Evolutionary conservation across 306 rosid genomes (phyloP).

Genomic region (Citrullus colocynthis): DNA sequence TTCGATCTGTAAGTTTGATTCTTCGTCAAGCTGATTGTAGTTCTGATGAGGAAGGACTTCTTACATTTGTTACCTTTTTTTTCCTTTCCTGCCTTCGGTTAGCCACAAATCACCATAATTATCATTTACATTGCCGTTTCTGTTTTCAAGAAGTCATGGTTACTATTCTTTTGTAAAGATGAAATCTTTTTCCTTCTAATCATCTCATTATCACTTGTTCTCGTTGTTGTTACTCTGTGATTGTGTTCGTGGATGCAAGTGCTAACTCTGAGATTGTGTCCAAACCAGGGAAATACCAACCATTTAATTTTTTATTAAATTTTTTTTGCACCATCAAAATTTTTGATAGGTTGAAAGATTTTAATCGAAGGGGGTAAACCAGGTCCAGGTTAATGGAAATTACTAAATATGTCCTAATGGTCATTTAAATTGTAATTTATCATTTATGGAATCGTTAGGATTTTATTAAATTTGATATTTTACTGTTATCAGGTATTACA

Average conservation of each 20-base stretch:
- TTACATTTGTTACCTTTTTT: background rate
- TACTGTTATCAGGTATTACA: constrained; percentile 53
- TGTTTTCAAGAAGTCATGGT: background rate
- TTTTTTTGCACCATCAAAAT: background rate
- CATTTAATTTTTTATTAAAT: background rate
- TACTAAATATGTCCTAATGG: background rate
- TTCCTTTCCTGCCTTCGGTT: background rate
- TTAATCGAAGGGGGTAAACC: background rate
- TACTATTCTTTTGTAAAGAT: background rate
- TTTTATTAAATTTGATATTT: background rate
- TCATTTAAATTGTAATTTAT: background rate
- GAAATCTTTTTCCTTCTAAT: background rate
- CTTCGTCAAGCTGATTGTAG: background rate
- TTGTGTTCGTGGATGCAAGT: background rate
- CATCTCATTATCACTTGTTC: background rate
- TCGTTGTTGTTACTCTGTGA: background rate
- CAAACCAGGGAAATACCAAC: background rate
- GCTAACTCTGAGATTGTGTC: background rate
- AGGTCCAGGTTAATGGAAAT: background rate
- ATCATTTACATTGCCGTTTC: background rate
- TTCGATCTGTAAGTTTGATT: background rate
- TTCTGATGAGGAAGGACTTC: constrained; percentile 15
- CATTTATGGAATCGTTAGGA: background rate
- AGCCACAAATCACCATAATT: background rate
- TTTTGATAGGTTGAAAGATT: background rate